Conservation (phyloP, 352 stramenopile species). For the Elongisporangium undulatum region DNA sequence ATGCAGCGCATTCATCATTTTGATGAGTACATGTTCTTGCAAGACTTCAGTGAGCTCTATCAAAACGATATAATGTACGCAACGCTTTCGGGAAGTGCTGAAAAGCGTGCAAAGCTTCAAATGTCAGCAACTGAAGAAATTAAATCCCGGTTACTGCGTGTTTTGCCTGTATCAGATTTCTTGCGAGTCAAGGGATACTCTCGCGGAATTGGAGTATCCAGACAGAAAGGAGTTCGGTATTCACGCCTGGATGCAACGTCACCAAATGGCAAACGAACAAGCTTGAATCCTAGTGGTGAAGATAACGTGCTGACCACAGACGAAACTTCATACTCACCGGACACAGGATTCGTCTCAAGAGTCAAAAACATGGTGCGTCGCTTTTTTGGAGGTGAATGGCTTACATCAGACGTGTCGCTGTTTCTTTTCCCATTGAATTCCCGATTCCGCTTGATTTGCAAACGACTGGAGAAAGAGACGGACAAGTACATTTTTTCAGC, state of each 20-base stretch:
- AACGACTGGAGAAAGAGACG: slow-evolving; percentile 70
- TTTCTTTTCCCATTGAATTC: slow-evolving; percentile 76
- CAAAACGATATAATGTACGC: slow-evolving; percentile 75
- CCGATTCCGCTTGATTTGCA: slow-evolving; percentile 59
- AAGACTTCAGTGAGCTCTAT: slow-evolving; percentile 75
- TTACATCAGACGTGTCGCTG: slow-evolving; percentile 72
- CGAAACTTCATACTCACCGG: neutral
- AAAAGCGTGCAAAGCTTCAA: slow-evolving; percentile 54
- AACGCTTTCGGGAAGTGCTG: slow-evolving; percentile 52
- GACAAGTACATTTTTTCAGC: slow-evolving; percentile 83
- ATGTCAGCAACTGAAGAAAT: slow-evolving; percentile 55
- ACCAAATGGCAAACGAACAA: neutral
- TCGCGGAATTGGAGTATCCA: slow-evolving; percentile 3
- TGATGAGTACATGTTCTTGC: slow-evolving; percentile 71
- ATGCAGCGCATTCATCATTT: slow-evolving; percentile 79
- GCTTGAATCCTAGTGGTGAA: neutral
- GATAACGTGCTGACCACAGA: neutral
- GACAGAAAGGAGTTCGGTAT: slow-evolving; percentile 2
- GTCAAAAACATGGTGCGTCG: slow-evolving; percentile 18
- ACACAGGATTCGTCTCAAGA: neutral
- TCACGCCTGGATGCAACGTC: slow-evolving; percentile 14
- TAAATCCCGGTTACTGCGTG: slow-evolving; percentile 49
- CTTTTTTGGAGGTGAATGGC: slow-evolving; percentile 66
- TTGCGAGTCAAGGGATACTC: slow-evolving; percentile 62
- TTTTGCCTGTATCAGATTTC: slow-evolving; percentile 62